Percentiles rank a stretch among this genome's conserved stretches.
Conservation (phyloP, 768 basidiomycete genomes). For the Neoboletus subvelutipes region DNA sequence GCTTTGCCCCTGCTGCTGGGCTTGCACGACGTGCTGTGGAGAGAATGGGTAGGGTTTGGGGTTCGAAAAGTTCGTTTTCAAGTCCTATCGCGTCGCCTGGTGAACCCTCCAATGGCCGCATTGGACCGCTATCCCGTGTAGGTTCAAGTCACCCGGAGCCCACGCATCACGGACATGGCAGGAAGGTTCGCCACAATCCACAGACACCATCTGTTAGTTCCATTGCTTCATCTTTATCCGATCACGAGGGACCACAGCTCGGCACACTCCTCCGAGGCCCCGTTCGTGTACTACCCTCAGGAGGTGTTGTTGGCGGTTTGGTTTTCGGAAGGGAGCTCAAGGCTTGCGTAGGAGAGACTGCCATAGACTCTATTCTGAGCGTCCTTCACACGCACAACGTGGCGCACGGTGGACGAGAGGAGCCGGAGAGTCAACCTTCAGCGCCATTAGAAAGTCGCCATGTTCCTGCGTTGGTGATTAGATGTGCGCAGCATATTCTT, state of each 20-base stretch:
- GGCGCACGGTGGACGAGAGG: conserved; percentile 1
- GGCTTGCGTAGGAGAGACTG: conserved; percentile 56
- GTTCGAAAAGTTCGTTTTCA: conserved; percentile 38
- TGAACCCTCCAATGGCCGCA: conserved; percentile 37
- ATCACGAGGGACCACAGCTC: conserved; percentile 50
- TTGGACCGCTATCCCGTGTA: conserved; percentile 37
- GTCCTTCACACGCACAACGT: conserved; percentile 8
- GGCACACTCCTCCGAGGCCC: conserved; percentile 61
- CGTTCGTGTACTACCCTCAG: conserved; percentile 35
- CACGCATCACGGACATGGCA: conserved; percentile 21
- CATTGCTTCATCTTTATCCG: conserved; percentile 48
- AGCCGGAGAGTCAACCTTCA: conserved; percentile 19
- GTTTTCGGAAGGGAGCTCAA: conserved; percentile 68
- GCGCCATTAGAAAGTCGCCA: conserved; percentile 45
- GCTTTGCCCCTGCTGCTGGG: conserved; percentile 70
- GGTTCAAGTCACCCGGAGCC: conserved; percentile 41
- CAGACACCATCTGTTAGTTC: conserved; percentile 61
- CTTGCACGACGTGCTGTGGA: conserved; percentile 77
- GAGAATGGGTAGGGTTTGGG: conserved; percentile 69
- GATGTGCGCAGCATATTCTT: conserved; percentile 81
- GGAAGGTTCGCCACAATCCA: conserved; percentile 52
- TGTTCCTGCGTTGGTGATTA: conserved; percentile 74
- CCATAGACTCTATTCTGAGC: conserved; percentile 34
- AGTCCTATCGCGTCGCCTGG: conserved; percentile 47
- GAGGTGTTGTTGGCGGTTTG: conserved; percentile 44